Conservation (phyloP, 768 basidiomycete genomes). For the Lactifluus pinguis region DNA sequence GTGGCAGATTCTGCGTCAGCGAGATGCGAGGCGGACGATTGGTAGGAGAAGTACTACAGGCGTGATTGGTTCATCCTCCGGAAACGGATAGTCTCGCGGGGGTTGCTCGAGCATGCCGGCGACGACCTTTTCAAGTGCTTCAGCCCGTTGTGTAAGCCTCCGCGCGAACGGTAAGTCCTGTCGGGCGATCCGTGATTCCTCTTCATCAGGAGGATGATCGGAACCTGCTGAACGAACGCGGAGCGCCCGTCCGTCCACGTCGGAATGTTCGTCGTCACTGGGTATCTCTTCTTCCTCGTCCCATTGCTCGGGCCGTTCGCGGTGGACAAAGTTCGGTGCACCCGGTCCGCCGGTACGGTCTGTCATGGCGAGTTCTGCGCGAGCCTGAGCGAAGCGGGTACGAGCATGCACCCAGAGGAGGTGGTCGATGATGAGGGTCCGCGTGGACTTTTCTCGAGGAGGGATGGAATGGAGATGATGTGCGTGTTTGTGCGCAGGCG, state of each 20-base stretch:
- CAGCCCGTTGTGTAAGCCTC: conserved; percentile 59
- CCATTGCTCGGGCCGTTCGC: conserved; percentile 64
- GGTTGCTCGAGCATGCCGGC: conserved; percentile 75
- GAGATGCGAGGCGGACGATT: not conserved
- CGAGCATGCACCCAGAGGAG: conserved; percentile 78
- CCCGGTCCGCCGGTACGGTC: conserved; percentile 66
- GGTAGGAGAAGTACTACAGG: conserved; percentile 21
- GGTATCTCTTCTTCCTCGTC: conserved; percentile 62
- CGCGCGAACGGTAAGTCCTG: conserved; percentile 60
- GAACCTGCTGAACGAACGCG: conserved; percentile 45
- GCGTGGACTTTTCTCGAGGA: conserved; percentile 80
- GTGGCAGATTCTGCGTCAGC: conserved; percentile 22
- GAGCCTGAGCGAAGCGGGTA: conserved; percentile 74
- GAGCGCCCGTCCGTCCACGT: conserved; percentile 21
- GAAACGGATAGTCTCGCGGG: conserved; percentile 49
- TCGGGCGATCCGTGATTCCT: conserved; percentile 45
- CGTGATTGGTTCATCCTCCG: conserved; percentile 44
- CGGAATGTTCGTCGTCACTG: conserved; percentile 55
- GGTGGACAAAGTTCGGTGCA: conserved; percentile 49
- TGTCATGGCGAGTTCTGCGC: conserved; percentile 80
- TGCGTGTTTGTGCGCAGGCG: conserved; percentile 80
- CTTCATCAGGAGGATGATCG: conserved; percentile 40
- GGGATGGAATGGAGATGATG: conserved; percentile 84
- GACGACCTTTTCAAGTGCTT: conserved; percentile 76
- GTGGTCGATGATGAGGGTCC: conserved; percentile 82